Evolutionary conservation across 2,329 filamentous ascomycete genomes (phyloP), one percentile per base, ranked within the genome.

Genomic region (Laburnicola sp.): DNA sequence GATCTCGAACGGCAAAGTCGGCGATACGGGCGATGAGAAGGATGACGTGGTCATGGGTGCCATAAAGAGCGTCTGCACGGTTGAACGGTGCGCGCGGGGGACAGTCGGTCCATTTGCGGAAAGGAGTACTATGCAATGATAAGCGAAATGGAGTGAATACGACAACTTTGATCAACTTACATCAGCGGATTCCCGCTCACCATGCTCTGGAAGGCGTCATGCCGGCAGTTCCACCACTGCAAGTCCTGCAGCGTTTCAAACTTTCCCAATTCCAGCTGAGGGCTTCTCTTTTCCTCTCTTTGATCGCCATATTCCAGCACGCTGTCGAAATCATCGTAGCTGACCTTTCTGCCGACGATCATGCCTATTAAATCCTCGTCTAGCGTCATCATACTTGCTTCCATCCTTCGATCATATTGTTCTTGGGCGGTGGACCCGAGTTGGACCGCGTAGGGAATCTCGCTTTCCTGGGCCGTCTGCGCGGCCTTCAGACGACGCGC

Each of bases 211-310:
- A 93, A 95, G 6, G 89, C 85, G 70, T 97, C 94, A 78, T 97
- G 94, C 72, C 96, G 96, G 63, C 84, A 87, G 69, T 92, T 97
- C 89, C 91, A 97, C 92, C 93, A 99, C 68, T 88, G 95, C 4
- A 97, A 75, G 73, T 97, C 94, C 57, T 88, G 85, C 34, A 94
- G 79, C 11, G 88, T 86, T 64, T 94, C 88, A 64, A 89, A 96
- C 35, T 83, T 86, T 55, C 90, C 86, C 41, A 96, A 80, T 54
- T 97, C 92, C 11, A 74, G 42, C 57, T 62, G 35, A 6, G 37
- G 51, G 54, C 77, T 77, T 11, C 6, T 74, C 73, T 27, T 77
- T 47, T 52, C 46, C 72, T 65, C 36, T 30, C 56, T 57, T 31
- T 45, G 51, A 21, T 54, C 58, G 25, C 57, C 56, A 46, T 74